Conservation (phyloP, 1,284 basidiomycete species). For the Cryptococcus sp. region DNA sequence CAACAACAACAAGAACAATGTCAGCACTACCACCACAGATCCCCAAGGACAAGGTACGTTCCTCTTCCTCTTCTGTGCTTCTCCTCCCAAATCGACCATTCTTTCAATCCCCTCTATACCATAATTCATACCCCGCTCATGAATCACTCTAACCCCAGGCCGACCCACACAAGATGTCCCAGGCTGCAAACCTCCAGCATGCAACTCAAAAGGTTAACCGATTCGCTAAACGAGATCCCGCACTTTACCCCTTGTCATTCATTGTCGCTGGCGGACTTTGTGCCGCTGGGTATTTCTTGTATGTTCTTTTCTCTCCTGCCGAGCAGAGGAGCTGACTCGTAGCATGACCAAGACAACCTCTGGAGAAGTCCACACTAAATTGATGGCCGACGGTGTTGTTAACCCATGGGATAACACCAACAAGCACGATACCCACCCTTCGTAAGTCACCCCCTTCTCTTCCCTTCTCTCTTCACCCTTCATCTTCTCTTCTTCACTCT, state of each 20-base stretch:
- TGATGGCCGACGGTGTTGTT: slow-evolving; percentile 33
- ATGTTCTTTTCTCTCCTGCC: slow-evolving; percentile 10
- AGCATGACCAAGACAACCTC: slow-evolving; percentile 40
- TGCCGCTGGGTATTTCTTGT: slow-evolving; percentile 47
- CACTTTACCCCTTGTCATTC: slow-evolving; percentile 44
- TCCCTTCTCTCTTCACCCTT: not conserved
- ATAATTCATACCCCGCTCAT: not conserved
- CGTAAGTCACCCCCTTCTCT: slow-evolving; percentile 20
- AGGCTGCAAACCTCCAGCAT: slow-evolving; percentile 33
- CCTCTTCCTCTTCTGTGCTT: not conserved
- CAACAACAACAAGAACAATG: not conserved
- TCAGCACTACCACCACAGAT: not conserved
- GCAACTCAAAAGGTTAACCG: slow-evolving; percentile 44
- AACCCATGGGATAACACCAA: slow-evolving; percentile 41
- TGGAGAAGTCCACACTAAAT: slow-evolving; percentile 27
- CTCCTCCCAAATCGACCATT: not conserved
- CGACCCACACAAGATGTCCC: slow-evolving; percentile 38
- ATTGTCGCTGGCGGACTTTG: slow-evolving; percentile 41
- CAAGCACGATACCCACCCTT: slow-evolving; percentile 40
- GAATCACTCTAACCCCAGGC: slow-evolving; percentile 12
- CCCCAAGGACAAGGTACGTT: not conserved
- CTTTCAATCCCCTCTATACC: not conserved
- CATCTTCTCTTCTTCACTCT: not conserved
- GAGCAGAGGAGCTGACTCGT: not conserved
- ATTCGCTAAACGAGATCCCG: slow-evolving; percentile 47